Base-by-base conservation (phyloP, 1,284 basidiomycete species). In the Wallemia mellicola region DNA sequence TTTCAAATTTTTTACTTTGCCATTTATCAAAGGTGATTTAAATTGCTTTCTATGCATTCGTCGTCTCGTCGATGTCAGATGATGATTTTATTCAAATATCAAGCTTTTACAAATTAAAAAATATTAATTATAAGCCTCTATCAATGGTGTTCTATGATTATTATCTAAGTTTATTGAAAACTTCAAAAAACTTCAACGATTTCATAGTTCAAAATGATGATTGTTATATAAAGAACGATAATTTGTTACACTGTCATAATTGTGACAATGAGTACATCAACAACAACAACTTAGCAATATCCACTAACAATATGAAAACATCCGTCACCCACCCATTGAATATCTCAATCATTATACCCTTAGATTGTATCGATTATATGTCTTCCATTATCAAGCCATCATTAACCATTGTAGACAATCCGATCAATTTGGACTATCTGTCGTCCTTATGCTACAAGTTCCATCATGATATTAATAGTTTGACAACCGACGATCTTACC, bases 281-380 rank as follows among this genome's bases (percentile, higher is more conserved):
- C 28, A 30, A 30, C 28, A 30, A 7, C 28, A 7, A 30, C 7
- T 7, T 7, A 7, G 9, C 28, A 7, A 30, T 17, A 30, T 17
- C 7, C 7, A 7, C 28, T 17, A 30, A 17, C 28, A 17, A 30
- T 17, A 30, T 17, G 28, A 30, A 30, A 30, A 30, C 28, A 59
- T 27, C 54, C 17, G 61, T 61, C 22, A 62, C 2, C 62, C 26
- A 56, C 24, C 54, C 24, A 38, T 28, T 30, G 28, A 61, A 33
- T 28, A 33, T 55, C 30, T 28, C 27, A n/a, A 17, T 33, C 3
- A 74, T 84, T 9, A 76, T 84, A 65, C 80, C 81, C 1, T 71
- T 72, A 5, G 79, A 82, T 62, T 71, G 77, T 17, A 64, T 82
- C 25, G 65, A 75, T 24, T 57, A 54, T 60, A 32, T 58, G 58